Base-by-base conservation (phyloP, 805 yeast species). In the Candida ficus region DNA sequence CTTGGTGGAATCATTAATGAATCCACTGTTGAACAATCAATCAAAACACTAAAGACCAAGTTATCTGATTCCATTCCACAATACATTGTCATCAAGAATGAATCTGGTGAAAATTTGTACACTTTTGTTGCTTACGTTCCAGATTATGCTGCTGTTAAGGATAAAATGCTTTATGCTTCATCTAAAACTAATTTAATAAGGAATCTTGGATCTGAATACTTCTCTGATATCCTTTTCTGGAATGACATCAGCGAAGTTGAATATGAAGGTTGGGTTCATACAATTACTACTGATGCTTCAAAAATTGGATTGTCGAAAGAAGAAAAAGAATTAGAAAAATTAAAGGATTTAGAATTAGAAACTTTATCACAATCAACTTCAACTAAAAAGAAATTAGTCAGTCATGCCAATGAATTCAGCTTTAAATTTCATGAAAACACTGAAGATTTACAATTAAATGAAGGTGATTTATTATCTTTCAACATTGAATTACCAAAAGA, bases 91-190 rank as follows among this genome's bases (percentile, higher is more conserved):
- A 58, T 76, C 29, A 66, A 68, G 33, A 63, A 68, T 37, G 60
- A 57, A 29, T 41, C 44, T 13, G 45, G 35, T 29, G 48, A 45
- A 7, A 53, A 49, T 1, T 38, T 36, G 2, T 68, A 65, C 45
- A 71, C 76, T 4, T 89, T 91, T 52, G 73, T 89, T 34, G 78
- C 93, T 17, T 90, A 73, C 63, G 90, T 91, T 39, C 97, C 99
- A 1, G 97, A 91, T 58, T 61, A 62, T 37, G 85, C 96, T 8
- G 78, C 81, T 3, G 90, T 91, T 29, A 75, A 89, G 43, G 71
- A 75, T 42, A 93, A 91, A 60, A 93, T 93, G 97, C 69, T 93
- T 36, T 93, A 90, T 60, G 98, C 98, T 5, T 86, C 96, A 3
- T 80, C 95, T 10, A 87, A 87, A 46, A 83, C 78, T 58, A 78